Evolutionary conservation across 208 protist species (phyloP).

Genomic region (Leptomonas pyrrhocoris): DNA sequence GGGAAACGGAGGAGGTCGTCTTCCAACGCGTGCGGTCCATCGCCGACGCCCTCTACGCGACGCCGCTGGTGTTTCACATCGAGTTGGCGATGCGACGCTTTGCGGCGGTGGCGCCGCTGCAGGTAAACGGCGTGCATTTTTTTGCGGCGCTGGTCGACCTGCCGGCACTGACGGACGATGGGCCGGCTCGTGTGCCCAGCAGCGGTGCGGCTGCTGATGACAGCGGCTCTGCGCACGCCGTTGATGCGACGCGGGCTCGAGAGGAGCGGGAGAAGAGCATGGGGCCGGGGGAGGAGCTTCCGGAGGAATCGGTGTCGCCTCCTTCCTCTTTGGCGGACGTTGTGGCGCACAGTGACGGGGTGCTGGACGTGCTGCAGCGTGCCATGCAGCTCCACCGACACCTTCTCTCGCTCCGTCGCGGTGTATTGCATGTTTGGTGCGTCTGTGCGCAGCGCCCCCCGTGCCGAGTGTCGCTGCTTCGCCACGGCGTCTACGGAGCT

Average conservation of each 20-base stretch:
- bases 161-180: not conserved
- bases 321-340: slow-evolving; percentile 41
- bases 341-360: slow-evolving; percentile 55
- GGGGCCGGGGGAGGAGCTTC: too few relatives aligned
- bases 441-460: slow-evolving; percentile 43
- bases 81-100: slow-evolving; percentile 49
- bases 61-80: slow-evolving; percentile 36
- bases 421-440: slow-evolving; percentile 47
- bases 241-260: too few relatives aligned
- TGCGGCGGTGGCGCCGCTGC: slow-evolving; percentile 33
- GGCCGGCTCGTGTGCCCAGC: not conserved
- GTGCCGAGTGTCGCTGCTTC: slow-evolving; percentile 41
- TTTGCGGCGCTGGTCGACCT: slow-evolving; percentile 51
- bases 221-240: too few relatives aligned
- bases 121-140: slow-evolving; percentile 37
- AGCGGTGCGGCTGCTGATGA: not conserved
- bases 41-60: slow-evolving; percentile 36
- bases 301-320: not conserved
- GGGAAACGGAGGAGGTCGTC: not conserved
- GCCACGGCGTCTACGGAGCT: slow-evolving; percentile 46
- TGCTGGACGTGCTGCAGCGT: slow-evolving; percentile 42
- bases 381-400: slow-evolving; percentile 31
- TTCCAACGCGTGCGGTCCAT: slow-evolving; percentile 4
- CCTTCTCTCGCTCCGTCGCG: slow-evolving; percentile 39
- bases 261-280: too few relatives aligned